phyloP scores from a whole-genome alignment of 202 grass and related monocot species.

The Schoenoplectus triqueter region DNA sequence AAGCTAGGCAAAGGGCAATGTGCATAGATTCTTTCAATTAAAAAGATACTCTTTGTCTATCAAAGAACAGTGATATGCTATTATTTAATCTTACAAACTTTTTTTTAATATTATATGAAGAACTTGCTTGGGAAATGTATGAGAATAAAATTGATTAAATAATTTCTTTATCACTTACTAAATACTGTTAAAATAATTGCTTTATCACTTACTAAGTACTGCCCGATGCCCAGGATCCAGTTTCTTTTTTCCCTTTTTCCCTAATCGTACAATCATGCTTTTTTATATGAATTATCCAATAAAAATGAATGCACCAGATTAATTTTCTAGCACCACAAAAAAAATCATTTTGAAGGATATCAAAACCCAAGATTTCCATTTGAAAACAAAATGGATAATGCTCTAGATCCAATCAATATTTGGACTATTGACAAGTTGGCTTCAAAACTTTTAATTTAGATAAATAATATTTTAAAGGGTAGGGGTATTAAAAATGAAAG shows the following conservation, averaged over 20 bases:
- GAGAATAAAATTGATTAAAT: neutral
- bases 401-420: neutral
- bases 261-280: neutral
- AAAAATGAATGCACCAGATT: neutral
- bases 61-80: neutral
- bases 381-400: neutral
- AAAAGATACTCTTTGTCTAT: slow-evolving; percentile 9
- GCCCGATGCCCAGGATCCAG: neutral
- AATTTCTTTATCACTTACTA: neutral
- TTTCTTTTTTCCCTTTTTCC: neutral
- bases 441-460: too few relatives aligned
- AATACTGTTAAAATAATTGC: too few relatives aligned
- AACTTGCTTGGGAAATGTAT: neutral
- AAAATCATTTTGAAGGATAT: neutral
- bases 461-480: too few relatives aligned
- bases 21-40: slow-evolving; percentile 27
- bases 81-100: neutral
- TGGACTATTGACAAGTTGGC: too few relatives aligned
- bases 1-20: slow-evolving; percentile 21
- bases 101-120: neutral
- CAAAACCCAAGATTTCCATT: neutral
- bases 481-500: too few relatives aligned
- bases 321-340: neutral
- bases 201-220: too few relatives aligned
- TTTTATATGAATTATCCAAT: neutral